Percentiles rank a stretch among this genome's conserved stretches.
Conservation (phyloP, 2,329 filamentous ascomycete genomes). For the Aspergillus sp. region DNA sequence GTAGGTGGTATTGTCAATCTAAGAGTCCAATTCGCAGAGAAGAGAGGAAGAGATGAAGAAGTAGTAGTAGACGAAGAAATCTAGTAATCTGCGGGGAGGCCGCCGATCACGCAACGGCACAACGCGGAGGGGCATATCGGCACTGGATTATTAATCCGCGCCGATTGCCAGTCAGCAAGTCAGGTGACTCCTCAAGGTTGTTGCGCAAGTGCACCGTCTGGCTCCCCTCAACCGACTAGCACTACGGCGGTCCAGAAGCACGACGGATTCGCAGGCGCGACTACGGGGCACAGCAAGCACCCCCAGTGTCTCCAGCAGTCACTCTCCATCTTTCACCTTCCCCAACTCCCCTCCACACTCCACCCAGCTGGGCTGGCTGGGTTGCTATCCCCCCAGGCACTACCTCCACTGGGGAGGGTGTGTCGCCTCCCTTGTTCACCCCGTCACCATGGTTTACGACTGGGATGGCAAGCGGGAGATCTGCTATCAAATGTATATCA, state of each 20-base stretch:
- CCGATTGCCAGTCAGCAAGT: no score
- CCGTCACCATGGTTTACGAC: conserved; percentile 56
- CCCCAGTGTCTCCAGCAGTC: conserved; percentile 28
- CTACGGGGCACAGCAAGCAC: conserved; percentile 42
- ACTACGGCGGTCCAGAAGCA: conserved; percentile 8
- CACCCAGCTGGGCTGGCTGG: conserved; percentile 5
- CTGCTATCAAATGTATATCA: conserved; percentile 73
- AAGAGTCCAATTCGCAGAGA: no score
- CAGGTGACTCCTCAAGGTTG: no score
- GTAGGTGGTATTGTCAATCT: no score
- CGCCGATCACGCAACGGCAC: no score
- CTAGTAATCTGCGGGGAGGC: no score
- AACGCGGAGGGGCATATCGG: no score
- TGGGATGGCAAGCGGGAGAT: conserved; percentile 68
- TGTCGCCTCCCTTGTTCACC: conserved; percentile 14
- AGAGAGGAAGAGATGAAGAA: no score
- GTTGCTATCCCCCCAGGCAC: conserved; percentile 19
- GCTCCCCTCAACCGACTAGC: neutral
- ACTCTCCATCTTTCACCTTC: neutral
- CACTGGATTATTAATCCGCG: no score
- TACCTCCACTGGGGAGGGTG: conserved; percentile 32
- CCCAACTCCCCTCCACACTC: neutral
- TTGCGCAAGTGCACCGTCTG: neutral
- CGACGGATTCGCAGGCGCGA: conserved; percentile 3
- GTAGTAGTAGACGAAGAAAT: no score